Percentiles rank a stretch among this genome's conserved stretches.
phyloP scores from a whole-genome alignment of 768 basidiomycete species.

The Crepidotus variabilis region DNA sequence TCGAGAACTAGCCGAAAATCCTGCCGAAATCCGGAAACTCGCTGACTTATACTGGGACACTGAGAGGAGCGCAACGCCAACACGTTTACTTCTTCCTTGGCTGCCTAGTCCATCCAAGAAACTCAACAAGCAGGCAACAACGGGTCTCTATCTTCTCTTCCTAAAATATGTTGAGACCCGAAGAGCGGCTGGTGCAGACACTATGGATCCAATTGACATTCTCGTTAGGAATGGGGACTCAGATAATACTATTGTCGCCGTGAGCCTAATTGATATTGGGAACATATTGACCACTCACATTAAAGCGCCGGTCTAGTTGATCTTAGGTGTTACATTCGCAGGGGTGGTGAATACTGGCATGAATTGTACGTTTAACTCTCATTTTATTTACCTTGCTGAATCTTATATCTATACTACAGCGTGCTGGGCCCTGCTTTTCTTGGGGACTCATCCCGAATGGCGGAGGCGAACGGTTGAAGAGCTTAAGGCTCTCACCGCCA shows the following conservation, averaged over 20 bases:
- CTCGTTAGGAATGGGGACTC: slow-evolving; percentile 26
- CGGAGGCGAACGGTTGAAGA: slow-evolving; percentile 28
- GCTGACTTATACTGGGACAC: slow-evolving; percentile 24
- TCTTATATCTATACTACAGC: too few species aligned
- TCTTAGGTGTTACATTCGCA: slow-evolving; percentile 30
- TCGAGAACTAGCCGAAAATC: slow-evolving; percentile 27
- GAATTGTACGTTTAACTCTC: slow-evolving; percentile 22
- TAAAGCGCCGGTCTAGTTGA: slow-evolving; percentile 24
- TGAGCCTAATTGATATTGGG: too few species aligned
- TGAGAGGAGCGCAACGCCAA: slow-evolving; percentile 33
- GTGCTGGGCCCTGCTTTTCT: slow-evolving; percentile 34
- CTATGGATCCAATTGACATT: slow-evolving; percentile 32
- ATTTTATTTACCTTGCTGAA: neutral
- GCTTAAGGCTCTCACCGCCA: slow-evolving; percentile 24
- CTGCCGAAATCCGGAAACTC: slow-evolving; percentile 17
- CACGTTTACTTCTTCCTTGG: slow-evolving; percentile 30
- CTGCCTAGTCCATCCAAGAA: slow-evolving; percentile 30
- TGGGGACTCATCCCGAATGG: slow-evolving; percentile 33
- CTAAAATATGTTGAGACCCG: slow-evolving; percentile 24
- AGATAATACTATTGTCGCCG: slow-evolving; percentile 22
- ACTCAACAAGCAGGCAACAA: slow-evolving; percentile 26
- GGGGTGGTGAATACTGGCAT: slow-evolving; percentile 33
- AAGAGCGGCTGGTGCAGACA: slow-evolving; percentile 19
- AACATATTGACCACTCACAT: too few species aligned
- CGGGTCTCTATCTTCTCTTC: slow-evolving; percentile 24